Evolutionary conservation across 139 green algal genomes (phyloP).

Genomic region (Micractinium conductrix): DNA sequence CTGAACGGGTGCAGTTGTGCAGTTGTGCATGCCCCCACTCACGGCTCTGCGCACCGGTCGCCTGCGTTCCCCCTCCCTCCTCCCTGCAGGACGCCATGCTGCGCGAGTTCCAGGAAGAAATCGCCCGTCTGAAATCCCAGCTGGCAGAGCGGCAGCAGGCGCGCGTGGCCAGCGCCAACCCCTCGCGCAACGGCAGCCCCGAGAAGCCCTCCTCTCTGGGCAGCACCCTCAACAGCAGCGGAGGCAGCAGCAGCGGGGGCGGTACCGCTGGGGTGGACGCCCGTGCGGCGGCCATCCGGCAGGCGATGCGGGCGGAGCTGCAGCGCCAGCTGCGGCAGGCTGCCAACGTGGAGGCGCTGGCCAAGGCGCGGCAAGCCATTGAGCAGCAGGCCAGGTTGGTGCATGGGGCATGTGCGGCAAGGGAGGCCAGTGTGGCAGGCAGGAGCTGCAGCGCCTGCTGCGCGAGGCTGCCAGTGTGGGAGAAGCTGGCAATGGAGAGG

Average conservation of each 20-base stretch:
- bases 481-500: too few species aligned
- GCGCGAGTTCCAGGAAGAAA: conserved; percentile 93
- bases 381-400: conserved; percentile 22
- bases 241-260: background rate
- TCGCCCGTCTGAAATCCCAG: conserved; percentile 73
- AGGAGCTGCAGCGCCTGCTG: too few species aligned
- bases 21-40: too few species aligned
- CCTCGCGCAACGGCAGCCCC: background rate
- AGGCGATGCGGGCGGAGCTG: conserved; percentile 27
- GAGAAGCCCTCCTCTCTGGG: background rate
- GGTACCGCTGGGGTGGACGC: background rate
- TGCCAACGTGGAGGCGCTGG: conserved; percentile 18
- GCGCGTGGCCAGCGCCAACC: background rate
- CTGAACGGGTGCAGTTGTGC: too few species aligned
- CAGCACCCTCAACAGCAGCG: background rate
- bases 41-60: too few species aligned
- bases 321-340: conserved; percentile 14
- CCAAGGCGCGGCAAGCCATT: conserved; percentile 7
- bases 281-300: background rate
- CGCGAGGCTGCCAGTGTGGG: too few species aligned
- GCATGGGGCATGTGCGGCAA: background rate
- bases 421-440: too few species aligned
- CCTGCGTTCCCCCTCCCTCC: too few species aligned
- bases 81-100: conserved; percentile 84
- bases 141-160: conserved; percentile 51